These are phyloP conservation scores for Triangularia verruculosa DNA, from an alignment of 2,329 filamentous ascomycete species.

Conservation along the genomic window DNA sequence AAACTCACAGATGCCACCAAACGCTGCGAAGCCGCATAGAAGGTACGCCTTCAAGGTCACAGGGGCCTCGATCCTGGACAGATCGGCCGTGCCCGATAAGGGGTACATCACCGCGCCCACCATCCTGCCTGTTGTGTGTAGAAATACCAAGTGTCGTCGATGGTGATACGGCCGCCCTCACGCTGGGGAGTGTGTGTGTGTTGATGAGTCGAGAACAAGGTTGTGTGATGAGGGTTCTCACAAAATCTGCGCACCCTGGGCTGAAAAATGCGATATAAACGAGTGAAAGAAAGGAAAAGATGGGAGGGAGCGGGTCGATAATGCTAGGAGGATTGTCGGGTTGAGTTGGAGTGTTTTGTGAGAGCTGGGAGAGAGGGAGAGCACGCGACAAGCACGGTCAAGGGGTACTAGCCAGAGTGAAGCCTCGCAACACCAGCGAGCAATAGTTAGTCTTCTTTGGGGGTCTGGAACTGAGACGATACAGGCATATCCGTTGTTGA, in stretches of 20 bases:
- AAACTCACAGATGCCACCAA: slow-evolving; percentile 50
- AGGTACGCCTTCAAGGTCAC: slow-evolving; percentile 58
- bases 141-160: background rate
- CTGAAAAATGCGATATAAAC: background rate
- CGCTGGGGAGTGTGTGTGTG: background rate
- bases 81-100: slow-evolving; percentile 43
- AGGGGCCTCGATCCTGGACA: slow-evolving; percentile 55
- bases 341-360: background rate
- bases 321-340: background rate
- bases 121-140: slow-evolving; percentile 24
- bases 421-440: background rate
- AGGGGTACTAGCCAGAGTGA: background rate
- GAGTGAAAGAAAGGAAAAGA: slow-evolving; percentile 1
- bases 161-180: background rate
- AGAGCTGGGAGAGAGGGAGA: background rate
- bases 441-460: background rate
- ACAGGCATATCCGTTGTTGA: background rate
- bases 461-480: background rate
- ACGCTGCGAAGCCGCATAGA: slow-evolving; percentile 59
- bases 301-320: background rate
- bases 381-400: background rate
- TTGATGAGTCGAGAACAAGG: background rate
- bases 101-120: slow-evolving; percentile 29
- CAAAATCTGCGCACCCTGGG: background rate
- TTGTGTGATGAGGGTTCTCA: background rate